Evolutionary conservation across 169 alveolate species (phyloP).

Genomic region (Cyclospora cayetanensis): DNA sequence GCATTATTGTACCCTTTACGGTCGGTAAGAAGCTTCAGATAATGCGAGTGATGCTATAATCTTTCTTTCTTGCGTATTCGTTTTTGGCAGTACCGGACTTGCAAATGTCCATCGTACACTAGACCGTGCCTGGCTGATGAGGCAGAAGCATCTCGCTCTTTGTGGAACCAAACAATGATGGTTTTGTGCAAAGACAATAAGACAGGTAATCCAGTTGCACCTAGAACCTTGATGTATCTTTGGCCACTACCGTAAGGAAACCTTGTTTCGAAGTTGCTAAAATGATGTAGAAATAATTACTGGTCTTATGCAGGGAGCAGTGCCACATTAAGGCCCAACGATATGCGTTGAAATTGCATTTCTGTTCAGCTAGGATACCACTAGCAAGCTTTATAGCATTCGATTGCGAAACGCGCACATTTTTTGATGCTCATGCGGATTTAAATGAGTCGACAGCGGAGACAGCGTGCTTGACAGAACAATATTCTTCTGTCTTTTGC

Average conservation of each 20-base stretch:
- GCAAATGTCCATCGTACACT: constrained; percentile 53
- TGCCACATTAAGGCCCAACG: no score
- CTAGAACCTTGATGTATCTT: not conserved
- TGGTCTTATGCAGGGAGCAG: no score
- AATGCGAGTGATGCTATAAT: no score
- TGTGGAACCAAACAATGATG: constrained; percentile 60
- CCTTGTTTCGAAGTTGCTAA: no score
- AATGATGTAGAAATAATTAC: no score
- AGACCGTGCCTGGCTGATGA: constrained; percentile 42
- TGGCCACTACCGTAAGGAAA: no score
- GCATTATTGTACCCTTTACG: no score
- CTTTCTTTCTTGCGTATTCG: not conserved
- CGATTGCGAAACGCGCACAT: constrained; percentile 61
- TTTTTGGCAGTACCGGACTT: constrained; percentile 26
- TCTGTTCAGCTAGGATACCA: constrained; percentile 23
- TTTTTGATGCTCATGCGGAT: constrained; percentile 2
- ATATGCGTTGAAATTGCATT: not conserved
- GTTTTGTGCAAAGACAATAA: constrained; percentile 49
- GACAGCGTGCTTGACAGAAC: constrained; percentile 22
- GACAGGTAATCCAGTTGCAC: not conserved
- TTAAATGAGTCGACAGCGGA: constrained; percentile 29
- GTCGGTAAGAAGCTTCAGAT: no score
- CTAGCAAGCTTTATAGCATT: not conserved
- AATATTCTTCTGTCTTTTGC: constrained; percentile 43
- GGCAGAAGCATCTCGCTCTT: constrained; percentile 61